A percentile compares a stretch with the other conserved stretches of the same genome.
Conservation (phyloP, 805 yeast genomes). For the Limtongozyma cylindracea region DNA sequence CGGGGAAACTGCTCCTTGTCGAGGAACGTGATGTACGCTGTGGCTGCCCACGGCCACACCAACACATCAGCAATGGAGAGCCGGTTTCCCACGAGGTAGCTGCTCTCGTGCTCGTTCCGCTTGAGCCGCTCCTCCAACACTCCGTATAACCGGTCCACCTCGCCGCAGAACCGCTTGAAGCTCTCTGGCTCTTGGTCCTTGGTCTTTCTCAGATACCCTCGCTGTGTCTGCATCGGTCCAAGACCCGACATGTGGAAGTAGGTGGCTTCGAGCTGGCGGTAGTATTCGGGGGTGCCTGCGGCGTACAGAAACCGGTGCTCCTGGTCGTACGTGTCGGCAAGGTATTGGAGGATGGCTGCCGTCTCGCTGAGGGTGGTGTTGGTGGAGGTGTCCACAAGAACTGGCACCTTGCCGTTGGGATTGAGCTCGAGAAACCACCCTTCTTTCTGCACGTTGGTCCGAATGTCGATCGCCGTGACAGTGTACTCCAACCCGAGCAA, state of each 20-base stretch:
- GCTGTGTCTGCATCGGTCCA: constrained; percentile 44
- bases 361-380: constrained; percentile 28
- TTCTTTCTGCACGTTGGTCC: constrained; percentile 20
- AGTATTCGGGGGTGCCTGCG: constrained; percentile 17
- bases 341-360: constrained; percentile 32
- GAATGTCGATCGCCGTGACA: constrained; percentile 14
- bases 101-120: constrained; percentile 12
- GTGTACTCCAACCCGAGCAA: constrained; percentile 16
- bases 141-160: constrained; percentile 24
- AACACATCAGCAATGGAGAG: constrained; percentile 33
- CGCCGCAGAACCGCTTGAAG: constrained; percentile 24
- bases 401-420: constrained; percentile 42
- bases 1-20: constrained; percentile 13
- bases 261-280: constrained; percentile 24
- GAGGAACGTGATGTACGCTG: constrained; percentile 4
- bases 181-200: too few relatives aligned
- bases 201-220: too few relatives aligned
- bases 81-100: constrained; percentile 31
- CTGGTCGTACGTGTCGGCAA: constrained; percentile 34
- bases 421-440: constrained; percentile 29
- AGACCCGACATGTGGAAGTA: constrained; percentile 28
- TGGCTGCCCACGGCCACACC: constrained; percentile 17
- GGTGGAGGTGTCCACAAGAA: constrained; percentile 14
- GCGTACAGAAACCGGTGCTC: constrained; percentile 19
- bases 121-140: constrained; percentile 25